Conservation (phyloP, 371 early-diverging fungal species). For the Mortierella sp. region DNA sequence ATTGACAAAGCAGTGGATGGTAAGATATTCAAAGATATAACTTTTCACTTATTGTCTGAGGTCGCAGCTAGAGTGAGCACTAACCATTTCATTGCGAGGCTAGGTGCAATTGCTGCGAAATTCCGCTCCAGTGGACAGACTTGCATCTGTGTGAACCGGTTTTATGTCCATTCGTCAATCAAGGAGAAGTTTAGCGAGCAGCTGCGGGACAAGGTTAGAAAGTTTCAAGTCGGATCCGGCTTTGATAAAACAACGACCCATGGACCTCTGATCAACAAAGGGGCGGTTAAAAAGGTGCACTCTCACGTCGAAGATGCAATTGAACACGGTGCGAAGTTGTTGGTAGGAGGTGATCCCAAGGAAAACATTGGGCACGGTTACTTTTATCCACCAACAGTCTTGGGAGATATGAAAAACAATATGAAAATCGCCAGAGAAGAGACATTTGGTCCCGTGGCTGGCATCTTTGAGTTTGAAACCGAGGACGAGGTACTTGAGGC, state of each 20-base stretch:
- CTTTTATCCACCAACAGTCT: slow-evolving; percentile 82
- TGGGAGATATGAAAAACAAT: slow-evolving; percentile 69
- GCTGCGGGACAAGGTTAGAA: slow-evolving; percentile 65
- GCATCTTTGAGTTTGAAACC: slow-evolving; percentile 72
- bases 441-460: slow-evolving; percentile 87
- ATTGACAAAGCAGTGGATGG: slow-evolving; percentile 68
- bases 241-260: slow-evolving; percentile 72
- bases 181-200: slow-evolving; percentile 75
- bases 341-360: slow-evolving; percentile 65
- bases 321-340: slow-evolving; percentile 72
- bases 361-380: slow-evolving; percentile 58
- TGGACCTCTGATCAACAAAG: slow-evolving; percentile 85
- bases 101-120: slow-evolving; percentile 75
- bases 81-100: not conserved
- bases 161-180: slow-evolving; percentile 85
- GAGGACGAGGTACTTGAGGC: slow-evolving; percentile 79
- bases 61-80: not conserved
- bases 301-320: slow-evolving; percentile 81
- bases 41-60: not conserved
- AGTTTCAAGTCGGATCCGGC: slow-evolving; percentile 84
- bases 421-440: slow-evolving; percentile 79
- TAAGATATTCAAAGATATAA: not conserved
- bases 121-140: slow-evolving; percentile 92
- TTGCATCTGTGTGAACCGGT: slow-evolving; percentile 89
- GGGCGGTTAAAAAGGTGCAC: slow-evolving; percentile 78